Evolutionary conservation across 129 eudicot species (phyloP), one percentile per base, ranked within the genome.

Genomic region (Pulicaria dysenterica): DNA sequence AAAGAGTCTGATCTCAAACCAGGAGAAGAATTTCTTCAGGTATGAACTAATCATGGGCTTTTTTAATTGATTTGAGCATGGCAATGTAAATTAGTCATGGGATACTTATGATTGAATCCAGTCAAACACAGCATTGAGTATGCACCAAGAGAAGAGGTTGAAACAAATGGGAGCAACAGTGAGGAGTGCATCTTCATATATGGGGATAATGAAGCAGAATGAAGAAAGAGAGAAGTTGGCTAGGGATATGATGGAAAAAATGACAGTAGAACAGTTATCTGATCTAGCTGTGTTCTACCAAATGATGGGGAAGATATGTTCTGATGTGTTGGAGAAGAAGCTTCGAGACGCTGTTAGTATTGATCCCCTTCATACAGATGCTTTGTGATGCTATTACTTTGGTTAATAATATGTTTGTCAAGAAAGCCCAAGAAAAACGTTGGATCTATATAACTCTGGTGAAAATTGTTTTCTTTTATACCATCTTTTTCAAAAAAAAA

Each of bases 101-200:
- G 2, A 31, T 12, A 2, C 17, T 44, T 24, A 10, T 19, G 36
- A 60, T 51, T 53, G 50, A 5, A 19, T 63, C 82, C 82, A 94
- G 99, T 85, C 89, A 43, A 94, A 90, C 56, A 84, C 85, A n/a
- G 94, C 95, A 16, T 54, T 94, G 77, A 88, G 97, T 62, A 17
- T 80, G 85, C 91, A 90, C 70, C 96, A 90, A 83, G 97, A 90
- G 75, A 86, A 75, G 5, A 83, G 97, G 79, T 57, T 94, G 73
- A 90, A 82, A 80, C 94, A 94, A 74, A 85, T 90, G 97, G 99
- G 99, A 3, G 99, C 97, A 50, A 94, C 97, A 3, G 94, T 94
- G 47, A 86, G 99, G 70, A 94, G 90, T 67, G 89, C 91, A 46
- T 81, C 86, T 10, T 80, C 88, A 10, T 94, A 81, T 62, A 64